phyloP scores from a whole-genome alignment of 1,284 basidiomycete species.

The Quambalaria eucalypti region DNA sequence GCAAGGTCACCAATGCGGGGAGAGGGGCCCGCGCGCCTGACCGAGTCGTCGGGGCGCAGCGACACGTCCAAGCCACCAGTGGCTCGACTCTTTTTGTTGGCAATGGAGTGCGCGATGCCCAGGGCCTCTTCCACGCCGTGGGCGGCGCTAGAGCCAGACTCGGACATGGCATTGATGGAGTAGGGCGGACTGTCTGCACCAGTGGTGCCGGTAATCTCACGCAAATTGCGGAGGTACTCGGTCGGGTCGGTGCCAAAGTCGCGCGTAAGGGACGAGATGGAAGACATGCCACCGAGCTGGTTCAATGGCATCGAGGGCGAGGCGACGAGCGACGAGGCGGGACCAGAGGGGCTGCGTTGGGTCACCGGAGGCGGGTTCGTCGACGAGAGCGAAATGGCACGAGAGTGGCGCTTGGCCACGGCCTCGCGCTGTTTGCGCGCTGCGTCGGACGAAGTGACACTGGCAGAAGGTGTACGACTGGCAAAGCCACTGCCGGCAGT shows the following conservation, averaged over 20 bases:
- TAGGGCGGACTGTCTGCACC: constrained; percentile 23
- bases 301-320: constrained; percentile 1
- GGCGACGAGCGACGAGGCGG: not conserved
- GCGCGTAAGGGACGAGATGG: constrained; percentile 16
- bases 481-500: not conserved
- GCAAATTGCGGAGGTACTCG: constrained; percentile 12
- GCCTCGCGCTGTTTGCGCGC: not conserved
- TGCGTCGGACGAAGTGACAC: constrained; percentile 12
- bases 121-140: not conserved
- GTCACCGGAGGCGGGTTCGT: not conserved
- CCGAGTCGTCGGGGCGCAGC: too few species aligned
- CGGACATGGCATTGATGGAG: constrained; percentile 31
- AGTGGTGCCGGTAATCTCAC: constrained; percentile 10
- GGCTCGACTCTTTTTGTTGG: not conserved
- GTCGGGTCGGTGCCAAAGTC: constrained; percentile 12
- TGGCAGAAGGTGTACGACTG: not conserved
- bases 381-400: constrained; percentile 37
- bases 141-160: constrained; percentile 20
- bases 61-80: too few species aligned
- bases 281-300: not conserved
- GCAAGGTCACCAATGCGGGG: constrained; percentile 31
- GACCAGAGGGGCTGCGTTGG: not conserved
- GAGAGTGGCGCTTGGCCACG: constrained; percentile 23
- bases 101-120: not conserved
- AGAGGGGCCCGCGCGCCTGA: constrained; percentile 9